Conservation (phyloP, 495 filamentous ascomycete genomes). For the Xanthoparmelia taractica region DNA sequence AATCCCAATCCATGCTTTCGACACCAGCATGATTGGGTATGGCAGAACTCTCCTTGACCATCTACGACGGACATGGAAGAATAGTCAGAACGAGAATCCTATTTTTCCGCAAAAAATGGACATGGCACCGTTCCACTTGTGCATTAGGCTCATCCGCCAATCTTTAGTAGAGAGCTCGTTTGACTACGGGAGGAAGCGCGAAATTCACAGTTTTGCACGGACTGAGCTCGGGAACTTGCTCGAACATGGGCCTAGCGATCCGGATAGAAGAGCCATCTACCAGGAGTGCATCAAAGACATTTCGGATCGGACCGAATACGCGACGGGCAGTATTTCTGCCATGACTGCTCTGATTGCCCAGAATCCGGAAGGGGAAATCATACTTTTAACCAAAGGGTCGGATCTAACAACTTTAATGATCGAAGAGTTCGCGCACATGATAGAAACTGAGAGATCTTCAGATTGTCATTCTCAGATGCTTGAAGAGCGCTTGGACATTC, state of each 20-base stretch:
- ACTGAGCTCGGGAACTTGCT: constrained; percentile 47
- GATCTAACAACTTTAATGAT: constrained; percentile 46
- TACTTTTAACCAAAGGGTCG: constrained; percentile 46
- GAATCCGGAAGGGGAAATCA: constrained; percentile 35
- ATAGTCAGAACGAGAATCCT: constrained; percentile 6
- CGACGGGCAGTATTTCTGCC: constrained; percentile 65
- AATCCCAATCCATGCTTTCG: constrained; percentile 54
- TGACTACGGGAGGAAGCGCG: constrained; percentile 21
- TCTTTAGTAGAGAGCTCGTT: constrained; percentile 31
- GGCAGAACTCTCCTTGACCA: constrained; percentile 36
- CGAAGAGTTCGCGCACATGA: constrained; percentile 42
- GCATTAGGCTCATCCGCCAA: constrained; percentile 61
- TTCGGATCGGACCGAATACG: constrained; percentile 44
- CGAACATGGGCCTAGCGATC: constrained; percentile 41
- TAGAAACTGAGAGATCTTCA: constrained; percentile 34
- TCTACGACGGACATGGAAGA: constrained; percentile 31
- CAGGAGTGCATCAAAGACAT: constrained; percentile 53
- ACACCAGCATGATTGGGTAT: constrained; percentile 47
- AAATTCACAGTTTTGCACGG: constrained; percentile 50
- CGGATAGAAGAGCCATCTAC: constrained; percentile 47
- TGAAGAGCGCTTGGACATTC: constrained; percentile 35
- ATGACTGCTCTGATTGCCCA: constrained; percentile 50
- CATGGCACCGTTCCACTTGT: constrained; percentile 46
- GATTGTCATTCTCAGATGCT: constrained; percentile 32
- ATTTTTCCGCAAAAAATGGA: constrained; percentile 23